A percentile compares a stretch with the other conserved stretches of the same genome.
Conservation (phyloP, 2,329 filamentous ascomycete genomes). For the Metarhizium guizhouense region DNA sequence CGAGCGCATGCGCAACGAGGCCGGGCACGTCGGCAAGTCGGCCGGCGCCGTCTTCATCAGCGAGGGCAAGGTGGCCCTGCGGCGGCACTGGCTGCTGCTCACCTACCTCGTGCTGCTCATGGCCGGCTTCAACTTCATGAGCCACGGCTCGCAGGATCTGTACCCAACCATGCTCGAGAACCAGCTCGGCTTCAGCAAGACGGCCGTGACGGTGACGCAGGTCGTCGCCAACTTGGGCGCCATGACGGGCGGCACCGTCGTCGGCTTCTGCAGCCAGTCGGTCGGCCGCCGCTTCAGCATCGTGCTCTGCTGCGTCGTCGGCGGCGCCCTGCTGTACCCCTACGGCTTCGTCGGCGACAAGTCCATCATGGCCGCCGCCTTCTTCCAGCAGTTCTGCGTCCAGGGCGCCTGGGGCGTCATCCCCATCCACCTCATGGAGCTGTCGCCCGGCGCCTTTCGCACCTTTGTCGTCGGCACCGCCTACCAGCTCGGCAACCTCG, state of each 20-base stretch:
- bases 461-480: constrained; percentile 67
- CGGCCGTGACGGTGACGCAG: constrained; percentile 59
- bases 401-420: constrained; percentile 70
- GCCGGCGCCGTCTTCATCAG: constrained; percentile 53
- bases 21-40: constrained; percentile 21
- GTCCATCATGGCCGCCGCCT: constrained; percentile 66
- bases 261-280: constrained; percentile 61
- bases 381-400: constrained; percentile 75
- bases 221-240: constrained; percentile 66
- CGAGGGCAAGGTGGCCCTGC: constrained; percentile 71
- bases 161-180: constrained; percentile 52
- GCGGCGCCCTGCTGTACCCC: constrained; percentile 73
- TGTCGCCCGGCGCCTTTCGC: constrained; percentile 62
- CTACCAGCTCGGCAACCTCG: constrained; percentile 72
- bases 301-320: constrained; percentile 52
- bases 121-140: constrained; percentile 91
- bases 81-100: constrained; percentile 71
- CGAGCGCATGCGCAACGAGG: constrained; percentile 47
- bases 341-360: constrained; percentile 62
- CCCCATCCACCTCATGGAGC: constrained; percentile 72
- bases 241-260: constrained; percentile 55
- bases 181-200: constrained; percentile 41
- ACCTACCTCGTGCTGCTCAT: constrained; percentile 78
- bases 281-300: constrained; percentile 63
- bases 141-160: constrained; percentile 60